These are phyloP conservation scores for Paraconiothyrium brasiliense DNA, from an alignment of 2,329 filamentous ascomycete genomes.

Conservation along the genomic window DNA sequence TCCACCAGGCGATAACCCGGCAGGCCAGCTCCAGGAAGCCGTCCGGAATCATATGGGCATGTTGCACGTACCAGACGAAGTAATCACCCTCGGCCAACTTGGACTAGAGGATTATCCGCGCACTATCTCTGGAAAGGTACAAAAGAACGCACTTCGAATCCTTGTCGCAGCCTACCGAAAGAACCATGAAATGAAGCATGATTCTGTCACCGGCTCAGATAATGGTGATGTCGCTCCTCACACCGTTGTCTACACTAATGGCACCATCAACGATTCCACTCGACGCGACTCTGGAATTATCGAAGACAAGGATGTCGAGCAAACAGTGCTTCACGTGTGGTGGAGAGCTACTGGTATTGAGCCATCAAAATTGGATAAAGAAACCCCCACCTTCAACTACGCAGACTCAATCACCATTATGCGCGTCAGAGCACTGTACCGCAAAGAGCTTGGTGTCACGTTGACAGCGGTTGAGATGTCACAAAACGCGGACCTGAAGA, in stretches of 20 bases:
- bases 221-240: neutral
- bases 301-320: slow-evolving; percentile 4
- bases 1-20: slow-evolving; percentile 9
- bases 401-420: slow-evolving; percentile 14
- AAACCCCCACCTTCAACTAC: slow-evolving; percentile 9
- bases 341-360: slow-evolving; percentile 14
- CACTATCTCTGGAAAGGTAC: slow-evolving; percentile 7
- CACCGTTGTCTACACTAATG: neutral
- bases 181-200: neutral
- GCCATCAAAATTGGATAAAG: slow-evolving; percentile 8
- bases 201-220: neutral
- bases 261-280: neutral
- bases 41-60: slow-evolving; percentile 10
- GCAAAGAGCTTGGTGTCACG: slow-evolving; percentile 15
- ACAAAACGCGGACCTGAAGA: slow-evolving; percentile 1
- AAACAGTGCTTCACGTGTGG: slow-evolving; percentile 11
- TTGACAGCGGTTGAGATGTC: slow-evolving; percentile 7
- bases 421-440: slow-evolving; percentile 11
- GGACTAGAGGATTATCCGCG: slow-evolving; percentile 11
- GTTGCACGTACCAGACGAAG: slow-evolving; percentile 10
- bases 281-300: neutral
- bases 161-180: slow-evolving; percentile 8
- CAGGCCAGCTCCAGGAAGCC: slow-evolving; percentile 5
- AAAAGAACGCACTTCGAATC: slow-evolving; percentile 6
- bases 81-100: slow-evolving; percentile 4